Evolutionary conservation across 169 alveolate species (phyloP), one percentile per base, ranked within the genome.

Genomic region (Plasmodium gonderi): DNA sequence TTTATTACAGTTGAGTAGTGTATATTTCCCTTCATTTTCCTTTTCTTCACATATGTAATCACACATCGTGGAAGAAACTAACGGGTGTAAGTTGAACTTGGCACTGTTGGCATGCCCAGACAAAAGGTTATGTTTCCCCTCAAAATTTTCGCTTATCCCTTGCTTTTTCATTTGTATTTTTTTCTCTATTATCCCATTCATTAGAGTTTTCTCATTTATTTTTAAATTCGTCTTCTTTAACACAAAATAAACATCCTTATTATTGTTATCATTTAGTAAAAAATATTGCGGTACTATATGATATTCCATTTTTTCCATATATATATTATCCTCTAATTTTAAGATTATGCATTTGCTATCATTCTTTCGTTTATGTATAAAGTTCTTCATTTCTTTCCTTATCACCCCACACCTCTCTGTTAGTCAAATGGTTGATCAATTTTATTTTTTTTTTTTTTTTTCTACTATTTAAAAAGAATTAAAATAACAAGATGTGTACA

Each of bases 251-350:
- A 14, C 64, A 65, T 80, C 69, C 47, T 38, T 80, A 45, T 80
- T n/a, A 9, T 80, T 67, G 33, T 80, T 69, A 14, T 67, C 67
- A 44, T 65, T 80, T 65, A 65, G 49, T 17, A 80, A 64, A 40
- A 80, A 64, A 80, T 80, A 80, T 20, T 64, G 60, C 23, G 91
- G 79, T 20, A 67, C 44, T 65, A 80, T 8, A n/a, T 36, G 23
- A n/a, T 80, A 80, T 33, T 80, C 67, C 49, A 65, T 7, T 67
- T 20, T 36, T 33, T 80, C 79, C 14, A 29, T 17, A 64, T 20
- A 9, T 80, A 49, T 12, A 42, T 80, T 65, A 23, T 80, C 72
- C 8, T 40, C 72, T 31, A 80, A 42, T 45, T 80, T 80, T 42
- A 80, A 33, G 14, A 64, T 12, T 23, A 64, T 64, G 64, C 33